Percentiles rank a stretch among this genome's conserved stretches.
These are phyloP conservation scores for Naganishia antarctica DNA, from an alignment of 768 basidiomycete species.

Conservation along the genomic window DNA sequence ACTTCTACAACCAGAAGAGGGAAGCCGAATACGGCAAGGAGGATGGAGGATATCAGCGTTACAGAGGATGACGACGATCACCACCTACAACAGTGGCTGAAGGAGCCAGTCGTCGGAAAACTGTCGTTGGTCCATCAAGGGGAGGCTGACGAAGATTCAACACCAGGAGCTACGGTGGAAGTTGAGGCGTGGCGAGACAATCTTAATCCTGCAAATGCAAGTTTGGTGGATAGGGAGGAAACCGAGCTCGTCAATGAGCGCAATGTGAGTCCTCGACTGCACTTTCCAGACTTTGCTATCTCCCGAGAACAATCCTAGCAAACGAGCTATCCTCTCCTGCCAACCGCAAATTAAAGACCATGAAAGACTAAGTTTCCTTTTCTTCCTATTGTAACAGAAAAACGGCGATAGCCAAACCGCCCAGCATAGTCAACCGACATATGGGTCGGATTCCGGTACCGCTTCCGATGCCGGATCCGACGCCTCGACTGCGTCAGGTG, in stretches of 20 bases:
- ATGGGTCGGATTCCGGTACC: background rate
- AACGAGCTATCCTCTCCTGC: too few relatives aligned
- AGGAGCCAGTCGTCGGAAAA: background rate
- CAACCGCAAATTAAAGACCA: too few relatives aligned
- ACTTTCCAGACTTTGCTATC: too few relatives aligned
- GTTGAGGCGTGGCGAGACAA: conserved; percentile 10
- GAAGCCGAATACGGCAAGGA: background rate
- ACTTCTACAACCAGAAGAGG: background rate
- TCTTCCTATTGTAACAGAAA: too few relatives aligned
- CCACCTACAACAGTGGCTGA: too few relatives aligned
- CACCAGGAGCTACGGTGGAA: background rate
- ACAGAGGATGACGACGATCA: conserved; percentile 16
- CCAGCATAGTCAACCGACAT: background rate
- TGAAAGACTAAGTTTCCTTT: too few relatives aligned
- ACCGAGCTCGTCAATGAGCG: too few relatives aligned
- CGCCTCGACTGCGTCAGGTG: background rate
- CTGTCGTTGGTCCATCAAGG: background rate
- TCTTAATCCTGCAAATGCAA: conserved; percentile 3
- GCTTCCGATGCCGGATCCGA: background rate
- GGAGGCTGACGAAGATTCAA: background rate
- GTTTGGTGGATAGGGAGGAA: background rate
- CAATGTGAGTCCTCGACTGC: too few relatives aligned
- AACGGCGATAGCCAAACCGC: too few relatives aligned
- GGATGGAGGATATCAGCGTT: conserved; percentile 4
- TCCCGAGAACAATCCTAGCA: too few relatives aligned